Base-by-base conservation (phyloP, 2,329 filamentous ascomycete genomes). In the Sporothrix humicola region DNA sequence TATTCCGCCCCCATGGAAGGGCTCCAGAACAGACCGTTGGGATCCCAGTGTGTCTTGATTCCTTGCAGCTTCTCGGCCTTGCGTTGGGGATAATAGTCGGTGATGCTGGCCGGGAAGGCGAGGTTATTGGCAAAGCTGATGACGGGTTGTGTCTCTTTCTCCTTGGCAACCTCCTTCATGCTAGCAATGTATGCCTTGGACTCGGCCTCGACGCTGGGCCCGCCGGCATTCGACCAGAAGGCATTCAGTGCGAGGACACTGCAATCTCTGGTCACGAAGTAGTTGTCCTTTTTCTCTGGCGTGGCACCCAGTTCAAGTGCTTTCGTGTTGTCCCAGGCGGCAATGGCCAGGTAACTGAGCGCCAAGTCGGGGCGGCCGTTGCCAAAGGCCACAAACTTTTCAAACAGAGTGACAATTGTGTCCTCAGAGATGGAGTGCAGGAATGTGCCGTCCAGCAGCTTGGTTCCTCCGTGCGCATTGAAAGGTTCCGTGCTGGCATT, bases 41-140 rank as follows among this genome's bases (percentile, higher is more conserved):
- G 71, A 31, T 72, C 71, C 71, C 71, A 66, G 7, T 13, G 26
- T 17, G 52, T 8, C 37, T 72, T 72, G 15, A 72, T 42, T n/a
- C 37, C 17, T 13, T 56, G 12, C n/a, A 72, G 59, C 13, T 66
- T 50, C 8, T 66, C 56, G 8, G 66, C 26, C 20, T 72, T 65
- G 48, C 66, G 37, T 9, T 17, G 7, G 1, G 71, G 59, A 10
- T 72, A 72, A 48, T 65, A 72, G 26, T 72, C 71, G 0, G 15
- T 7, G 17, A 72, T 15, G n/a, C 12, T 63, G 50, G 71, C 71
- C 2, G 58, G 71, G 48, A 72, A 66, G 26, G 44, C n/a, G 17
- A 72, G 46, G 17, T 66, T 66, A 37, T 72, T 72, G 4, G 71
- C 17, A 63, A 72, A 72, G 37, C 71, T 42, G n/a, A 72, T 56